phyloP scores from a whole-genome alignment of 208 protist genomes.

The Wallacemonas sp. region DNA sequence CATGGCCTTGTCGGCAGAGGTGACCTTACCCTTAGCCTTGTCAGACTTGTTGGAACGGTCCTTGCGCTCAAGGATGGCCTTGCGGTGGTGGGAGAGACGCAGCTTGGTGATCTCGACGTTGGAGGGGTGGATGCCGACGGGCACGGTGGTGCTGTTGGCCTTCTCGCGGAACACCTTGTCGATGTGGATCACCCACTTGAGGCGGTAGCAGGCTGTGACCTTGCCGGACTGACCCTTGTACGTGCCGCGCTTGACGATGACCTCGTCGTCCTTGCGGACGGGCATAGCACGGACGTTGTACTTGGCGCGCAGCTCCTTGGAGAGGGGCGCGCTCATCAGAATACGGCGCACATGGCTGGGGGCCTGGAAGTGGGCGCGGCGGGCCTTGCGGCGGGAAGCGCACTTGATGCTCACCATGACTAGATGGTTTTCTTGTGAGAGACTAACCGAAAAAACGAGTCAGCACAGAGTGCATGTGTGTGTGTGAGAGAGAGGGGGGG shows the following conservation, averaged over 20 bases:
- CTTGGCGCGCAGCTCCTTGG: slow-evolving; percentile 98
- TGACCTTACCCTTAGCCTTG: slow-evolving; percentile 93
- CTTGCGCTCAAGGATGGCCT: slow-evolving; percentile 95
- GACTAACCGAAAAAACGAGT: neutral
- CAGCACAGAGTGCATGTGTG: neutral
- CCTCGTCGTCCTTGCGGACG: slow-evolving; percentile 99
- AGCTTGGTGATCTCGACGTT: slow-evolving; percentile 99
- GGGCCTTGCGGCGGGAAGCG: slow-evolving; percentile 94
- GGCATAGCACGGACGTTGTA: slow-evolving; percentile 98
- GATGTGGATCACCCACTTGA: slow-evolving; percentile 99
- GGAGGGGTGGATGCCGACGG: slow-evolving; percentile 97
- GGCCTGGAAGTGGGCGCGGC: slow-evolving; percentile 99
- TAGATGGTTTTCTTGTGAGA: slow-evolving; percentile 13
- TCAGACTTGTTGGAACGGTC: slow-evolving; percentile 83
- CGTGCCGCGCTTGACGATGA: slow-evolving; percentile 94
- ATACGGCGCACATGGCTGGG: slow-evolving; percentile 95
- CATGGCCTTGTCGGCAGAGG: slow-evolving; percentile 90
- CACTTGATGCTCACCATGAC: slow-evolving; percentile 91
- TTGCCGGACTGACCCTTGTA: slow-evolving; percentile 97
- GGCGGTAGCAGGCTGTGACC: slow-evolving; percentile 97
- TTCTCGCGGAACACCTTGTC: slow-evolving; percentile 98
- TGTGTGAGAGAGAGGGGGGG: too few relatives aligned
- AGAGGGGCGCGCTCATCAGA: slow-evolving; percentile 98
- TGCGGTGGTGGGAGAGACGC: slow-evolving; percentile 98
- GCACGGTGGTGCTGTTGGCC: slow-evolving; percentile 91